phyloP scores from a whole-genome alignment of 2,329 filamentous ascomycete species.

The Colletotrichum sp. region DNA sequence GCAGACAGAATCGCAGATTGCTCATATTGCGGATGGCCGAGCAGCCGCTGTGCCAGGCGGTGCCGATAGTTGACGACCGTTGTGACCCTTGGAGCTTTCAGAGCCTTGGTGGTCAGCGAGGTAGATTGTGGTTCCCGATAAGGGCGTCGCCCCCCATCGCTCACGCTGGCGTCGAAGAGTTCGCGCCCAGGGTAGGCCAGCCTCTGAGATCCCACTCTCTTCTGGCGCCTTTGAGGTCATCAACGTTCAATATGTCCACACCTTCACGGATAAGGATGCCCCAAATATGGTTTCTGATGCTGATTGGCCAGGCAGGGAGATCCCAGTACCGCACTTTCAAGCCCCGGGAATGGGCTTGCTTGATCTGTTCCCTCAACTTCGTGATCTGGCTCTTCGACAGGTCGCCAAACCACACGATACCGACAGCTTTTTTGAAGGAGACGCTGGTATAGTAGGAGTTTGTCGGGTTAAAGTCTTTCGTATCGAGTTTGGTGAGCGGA shows the following conservation, averaged over 20 bases:
- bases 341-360: constrained; percentile 56
- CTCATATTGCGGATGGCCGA: not conserved
- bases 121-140: not conserved
- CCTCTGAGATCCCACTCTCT: constrained; percentile 38
- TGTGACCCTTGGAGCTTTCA: not conserved
- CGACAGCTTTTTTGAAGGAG: constrained; percentile 60
- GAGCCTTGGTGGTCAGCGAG: not conserved
- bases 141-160: not conserved
- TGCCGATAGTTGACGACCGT: not conserved
- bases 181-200: constrained; percentile 8
- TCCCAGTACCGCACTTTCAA: constrained; percentile 67
- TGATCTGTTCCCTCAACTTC: constrained; percentile 49
- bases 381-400: constrained; percentile 49
- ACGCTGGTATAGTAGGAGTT: constrained; percentile 74
- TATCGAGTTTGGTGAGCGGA: constrained; percentile 52
- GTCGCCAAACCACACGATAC: constrained; percentile 48
- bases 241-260: constrained; percentile 66
- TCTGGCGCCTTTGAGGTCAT: constrained; percentile 56
- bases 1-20: not conserved
- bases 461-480: constrained; percentile 44
- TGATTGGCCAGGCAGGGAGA: constrained; percentile 60
- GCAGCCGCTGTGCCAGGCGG: not conserved
- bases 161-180: not conserved
- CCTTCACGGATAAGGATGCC: constrained; percentile 58
- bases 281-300: constrained; percentile 62